phyloP scores from a whole-genome alignment of 2,329 filamentous ascomycete genomes.

The Plectosphaerella cucumerina region DNA sequence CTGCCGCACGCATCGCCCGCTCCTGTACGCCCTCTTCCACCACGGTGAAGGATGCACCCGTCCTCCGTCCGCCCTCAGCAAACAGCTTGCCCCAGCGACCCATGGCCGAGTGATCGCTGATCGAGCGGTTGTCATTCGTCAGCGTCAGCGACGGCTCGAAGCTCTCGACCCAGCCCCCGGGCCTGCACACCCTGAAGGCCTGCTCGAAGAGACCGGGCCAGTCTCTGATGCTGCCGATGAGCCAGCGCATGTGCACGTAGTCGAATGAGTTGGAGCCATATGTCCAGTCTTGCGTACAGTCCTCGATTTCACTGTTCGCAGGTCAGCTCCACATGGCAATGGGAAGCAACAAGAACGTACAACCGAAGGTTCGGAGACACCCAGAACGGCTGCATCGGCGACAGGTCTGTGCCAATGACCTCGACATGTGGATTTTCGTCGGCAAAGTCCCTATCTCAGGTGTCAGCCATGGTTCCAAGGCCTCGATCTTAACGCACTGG shows the following conservation, averaged over 20 bases:
- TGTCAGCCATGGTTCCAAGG: not conserved
- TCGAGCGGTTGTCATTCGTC: slow-evolving; percentile 21
- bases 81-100: slow-evolving; percentile 31
- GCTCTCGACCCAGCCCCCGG: slow-evolving; percentile 36
- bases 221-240: slow-evolving; percentile 48
- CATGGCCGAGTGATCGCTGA: slow-evolving; percentile 22
- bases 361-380: slow-evolving; percentile 18
- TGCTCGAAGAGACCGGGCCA: slow-evolving; percentile 47
- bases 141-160: slow-evolving; percentile 30
- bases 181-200: slow-evolving; percentile 41
- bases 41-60: slow-evolving; percentile 24
- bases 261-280: slow-evolving; percentile 46
- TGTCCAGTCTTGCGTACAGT: slow-evolving; percentile 49
- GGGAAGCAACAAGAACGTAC: slow-evolving; percentile 43
- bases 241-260: slow-evolving; percentile 52
- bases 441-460: slow-evolving; percentile 29
- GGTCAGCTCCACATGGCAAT: too few species aligned
- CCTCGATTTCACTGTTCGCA: slow-evolving; percentile 44
- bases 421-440: slow-evolving; percentile 36
- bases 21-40: slow-evolving; percentile 24
- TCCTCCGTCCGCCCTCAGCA: slow-evolving; percentile 24
- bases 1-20: slow-evolving; percentile 23
- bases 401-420: slow-evolving; percentile 51
- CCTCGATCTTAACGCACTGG: not conserved
- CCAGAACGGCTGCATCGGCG: slow-evolving; percentile 45